Base-by-base conservation (phyloP, 1,284 basidiomycete species). In the Volvariella volvacea region DNA sequence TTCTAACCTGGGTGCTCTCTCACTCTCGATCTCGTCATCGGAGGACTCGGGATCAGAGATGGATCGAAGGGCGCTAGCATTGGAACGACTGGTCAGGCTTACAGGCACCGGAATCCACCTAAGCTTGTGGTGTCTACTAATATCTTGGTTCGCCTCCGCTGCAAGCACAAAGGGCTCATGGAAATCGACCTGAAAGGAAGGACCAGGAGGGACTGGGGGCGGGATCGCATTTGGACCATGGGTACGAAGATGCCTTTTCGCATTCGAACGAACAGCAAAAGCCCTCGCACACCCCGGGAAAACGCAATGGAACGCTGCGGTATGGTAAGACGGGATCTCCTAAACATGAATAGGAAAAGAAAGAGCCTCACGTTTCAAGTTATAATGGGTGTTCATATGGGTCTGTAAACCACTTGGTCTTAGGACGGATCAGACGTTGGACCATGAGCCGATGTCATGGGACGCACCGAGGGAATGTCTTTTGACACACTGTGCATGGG, bases 341-440 rank as follows among this genome's bases (percentile, higher is more conserved):
- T n/a, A 19, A 20, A 14, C 33, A n/a, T 30, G 12, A 14, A 44
- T 36, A 41, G 44, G 38, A 33, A 36, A 64, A 68, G 50, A 39
- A 25, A 25, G 25, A 12, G 7, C 55, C 58, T 39, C 59, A 83
- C 82, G 81, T 57, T 73, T 79, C 4, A 68, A 70, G 14, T 83
- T 80, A 3, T 73, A 77, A 53, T 84, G 82, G 3, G 73, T 75
- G 42, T 80, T 76, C 79, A 81, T 81, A 52, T 84, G 83, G 2
- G 81, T 82, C 30, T 64, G 64, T 37, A 84, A 64, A 10, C 78
- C 78, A 43, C 77, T 80, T 2, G 81, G 82, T 33, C 67, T 70
- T 41, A 6, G 21, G 21, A 22, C 21, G 15, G 25, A 28, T 51
- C 39, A 47, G 41, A 36, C 10, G 38, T 45, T 20, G 42, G 21